Conservation (phyloP, 805 yeast species). For the Isabelozyma rhagii region DNA sequence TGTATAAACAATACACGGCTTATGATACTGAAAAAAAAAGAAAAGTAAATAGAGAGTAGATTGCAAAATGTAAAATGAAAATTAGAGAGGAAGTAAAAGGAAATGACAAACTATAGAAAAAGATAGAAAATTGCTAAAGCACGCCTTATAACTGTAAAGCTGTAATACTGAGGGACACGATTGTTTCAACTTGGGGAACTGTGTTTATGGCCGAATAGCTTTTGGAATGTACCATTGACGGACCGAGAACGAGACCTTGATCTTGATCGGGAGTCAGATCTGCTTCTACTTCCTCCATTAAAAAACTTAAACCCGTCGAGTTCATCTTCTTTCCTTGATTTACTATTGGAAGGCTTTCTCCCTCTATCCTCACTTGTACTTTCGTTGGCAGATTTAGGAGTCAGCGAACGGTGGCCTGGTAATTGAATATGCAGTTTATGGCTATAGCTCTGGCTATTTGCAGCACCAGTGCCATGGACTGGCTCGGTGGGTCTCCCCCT, state of each 20-base stretch:
- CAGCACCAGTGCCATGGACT: background rate
- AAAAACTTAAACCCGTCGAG: conserved; percentile 2
- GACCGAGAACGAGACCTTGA: conserved; percentile 11
- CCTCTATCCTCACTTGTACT: conserved; percentile 15
- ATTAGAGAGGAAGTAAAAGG: background rate
- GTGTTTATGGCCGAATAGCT: conserved; percentile 6
- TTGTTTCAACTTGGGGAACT: background rate
- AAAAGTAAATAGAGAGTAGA: too few species aligned
- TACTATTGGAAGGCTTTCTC: conserved; percentile 4
- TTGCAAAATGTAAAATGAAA: too few species aligned
- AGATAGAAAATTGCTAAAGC: background rate
- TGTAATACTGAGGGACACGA: too few species aligned
- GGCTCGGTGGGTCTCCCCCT: background rate
- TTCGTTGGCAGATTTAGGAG: background rate
- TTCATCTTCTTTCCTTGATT: background rate
- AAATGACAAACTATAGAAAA: background rate
- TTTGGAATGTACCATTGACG: conserved; percentile 1
- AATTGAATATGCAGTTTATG: background rate
- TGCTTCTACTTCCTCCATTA: conserved; percentile 1
- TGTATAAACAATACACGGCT: too few species aligned
- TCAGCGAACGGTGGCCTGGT: background rate
- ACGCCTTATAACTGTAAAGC: background rate
- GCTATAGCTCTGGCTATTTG: background rate
- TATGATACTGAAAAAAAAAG: too few species aligned
- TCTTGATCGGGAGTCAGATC: conserved; percentile 17